phyloP scores from a whole-genome alignment of 371 early-diverging fungal species.

The Apophysomyces elegans region DNA sequence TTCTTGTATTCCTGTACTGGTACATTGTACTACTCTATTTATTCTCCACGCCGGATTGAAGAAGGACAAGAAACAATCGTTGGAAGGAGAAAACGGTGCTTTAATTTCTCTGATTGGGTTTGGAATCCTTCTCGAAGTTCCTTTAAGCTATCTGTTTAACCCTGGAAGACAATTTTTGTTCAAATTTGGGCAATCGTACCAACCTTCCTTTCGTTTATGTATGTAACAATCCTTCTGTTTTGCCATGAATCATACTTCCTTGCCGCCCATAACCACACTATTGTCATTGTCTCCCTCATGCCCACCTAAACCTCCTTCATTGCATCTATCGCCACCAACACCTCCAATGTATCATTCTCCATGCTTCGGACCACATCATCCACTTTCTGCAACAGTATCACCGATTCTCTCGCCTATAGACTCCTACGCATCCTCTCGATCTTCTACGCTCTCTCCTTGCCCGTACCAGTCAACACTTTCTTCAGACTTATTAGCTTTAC shows the following conservation, averaged over 20 bases:
- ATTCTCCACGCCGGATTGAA: neutral
- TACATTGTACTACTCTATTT: neutral
- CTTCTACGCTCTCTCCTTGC: constrained; percentile 7
- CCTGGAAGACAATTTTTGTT: constrained; percentile 19
- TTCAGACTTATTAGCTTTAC: constrained; percentile 15
- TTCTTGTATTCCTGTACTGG: too few relatives aligned
- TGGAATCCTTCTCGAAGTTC: constrained; percentile 7
- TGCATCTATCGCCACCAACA: constrained; percentile 13
- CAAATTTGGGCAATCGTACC: constrained; percentile 18
- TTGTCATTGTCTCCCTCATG: constrained; percentile 15
- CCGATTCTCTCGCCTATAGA: constrained; percentile 34
- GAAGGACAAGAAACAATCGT: constrained; percentile 1
- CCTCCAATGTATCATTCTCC: constrained; percentile 10
- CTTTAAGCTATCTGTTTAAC: constrained; percentile 8
- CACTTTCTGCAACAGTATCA: constrained; percentile 12
- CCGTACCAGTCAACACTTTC: constrained; percentile 20
- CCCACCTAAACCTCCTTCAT: constrained; percentile 16
- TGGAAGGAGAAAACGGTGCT: neutral
- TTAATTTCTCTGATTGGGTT: constrained; percentile 3
- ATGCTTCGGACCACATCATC: constrained; percentile 11
- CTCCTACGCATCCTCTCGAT: constrained; percentile 21
- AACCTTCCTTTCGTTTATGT: constrained; percentile 19
- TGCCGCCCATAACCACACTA: constrained; percentile 17
- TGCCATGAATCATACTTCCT: constrained; percentile 23
- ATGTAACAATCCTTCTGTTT: constrained; percentile 13